phyloP scores from a whole-genome alignment of 1,284 basidiomycete genomes.

The Ustilago lituana region DNA sequence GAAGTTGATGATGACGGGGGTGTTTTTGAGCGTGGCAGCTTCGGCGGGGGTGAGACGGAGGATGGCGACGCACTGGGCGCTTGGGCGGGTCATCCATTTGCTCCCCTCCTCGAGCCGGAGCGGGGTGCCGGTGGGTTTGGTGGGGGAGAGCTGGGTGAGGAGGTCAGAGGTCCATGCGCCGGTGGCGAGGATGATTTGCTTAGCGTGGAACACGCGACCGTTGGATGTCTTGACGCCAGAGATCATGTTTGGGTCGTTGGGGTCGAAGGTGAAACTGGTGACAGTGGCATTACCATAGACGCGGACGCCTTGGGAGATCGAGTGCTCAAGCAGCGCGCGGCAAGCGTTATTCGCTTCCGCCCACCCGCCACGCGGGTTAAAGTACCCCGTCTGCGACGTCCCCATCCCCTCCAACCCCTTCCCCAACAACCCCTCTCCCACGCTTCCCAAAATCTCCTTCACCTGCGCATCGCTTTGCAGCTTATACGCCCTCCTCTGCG shows the following conservation, averaged over 20 bases:
- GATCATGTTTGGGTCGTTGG: constrained; percentile 68
- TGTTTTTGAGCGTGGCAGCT: constrained; percentile 73
- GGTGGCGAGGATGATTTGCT: constrained; percentile 75
- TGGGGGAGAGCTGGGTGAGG: constrained; percentile 68
- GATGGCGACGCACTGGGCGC: constrained; percentile 76
- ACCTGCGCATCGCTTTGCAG: constrained; percentile 23
- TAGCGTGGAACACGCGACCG: constrained; percentile 72
- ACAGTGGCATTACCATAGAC: constrained; percentile 75
- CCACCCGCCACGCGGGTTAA: constrained; percentile 86
- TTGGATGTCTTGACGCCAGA: constrained; percentile 75
- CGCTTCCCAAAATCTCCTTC: constrained; percentile 15
- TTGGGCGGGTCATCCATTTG: constrained; percentile 31
- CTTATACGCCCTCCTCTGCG: constrained; percentile 24
- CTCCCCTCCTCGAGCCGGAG: constrained; percentile 15
- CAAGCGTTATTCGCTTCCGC: constrained; percentile 79
- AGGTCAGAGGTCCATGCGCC: constrained; percentile 85
- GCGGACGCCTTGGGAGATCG: constrained; percentile 74
- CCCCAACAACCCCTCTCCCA: constrained; percentile 9
- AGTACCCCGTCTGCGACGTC: constrained; percentile 71
- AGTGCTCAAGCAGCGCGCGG: constrained; percentile 72
- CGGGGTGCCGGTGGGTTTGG: too few species aligned
- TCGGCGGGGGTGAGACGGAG: constrained; percentile 80
- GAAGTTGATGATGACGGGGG: constrained; percentile 80
- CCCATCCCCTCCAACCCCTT: constrained; percentile 29
- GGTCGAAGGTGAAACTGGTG: constrained; percentile 44